phyloP scores from a whole-genome alignment of 2,329 filamentous ascomycete species.

The Pyrenochaeta sp. region DNA sequence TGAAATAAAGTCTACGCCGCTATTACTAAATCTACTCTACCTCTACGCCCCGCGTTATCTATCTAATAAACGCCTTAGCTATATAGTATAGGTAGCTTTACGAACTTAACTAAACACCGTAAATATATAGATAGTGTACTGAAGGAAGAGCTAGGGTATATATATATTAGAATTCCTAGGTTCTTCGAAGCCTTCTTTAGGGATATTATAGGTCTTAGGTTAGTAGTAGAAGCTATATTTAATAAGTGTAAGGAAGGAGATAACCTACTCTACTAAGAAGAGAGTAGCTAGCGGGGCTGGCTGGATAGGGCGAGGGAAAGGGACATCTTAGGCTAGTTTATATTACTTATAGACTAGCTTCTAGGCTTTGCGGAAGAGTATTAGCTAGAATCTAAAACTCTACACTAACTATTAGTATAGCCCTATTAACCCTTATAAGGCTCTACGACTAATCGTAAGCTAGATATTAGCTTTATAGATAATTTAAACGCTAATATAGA shows the following conservation, averaged over 20 bases:
- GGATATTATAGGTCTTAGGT: slow-evolving; percentile 17
- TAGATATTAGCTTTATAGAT: no score
- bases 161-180: slow-evolving; percentile 28
- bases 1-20: slow-evolving; percentile 44
- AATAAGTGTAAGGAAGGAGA: slow-evolving; percentile 29
- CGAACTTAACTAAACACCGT: slow-evolving; percentile 26
- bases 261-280: slow-evolving; percentile 26
- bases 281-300: slow-evolving; percentile 31
- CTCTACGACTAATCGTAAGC: no score
- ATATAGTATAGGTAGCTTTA: slow-evolving; percentile 27
- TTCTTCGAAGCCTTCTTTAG: slow-evolving; percentile 34
- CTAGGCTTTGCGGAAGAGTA: slow-evolving; percentile 22
- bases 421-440: no score
- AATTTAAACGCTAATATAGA: no score
- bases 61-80: slow-evolving; percentile 39
- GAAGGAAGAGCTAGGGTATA: slow-evolving; percentile 24
- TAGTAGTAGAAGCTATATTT: slow-evolving; percentile 23
- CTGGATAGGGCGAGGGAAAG: slow-evolving; percentile 27
- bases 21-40: slow-evolving; percentile 48
- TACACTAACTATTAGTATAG: no score
- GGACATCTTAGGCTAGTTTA: slow-evolving; percentile 32
- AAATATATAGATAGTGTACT: slow-evolving; percentile 28
- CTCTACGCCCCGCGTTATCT: slow-evolving; percentile 31
- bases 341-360: slow-evolving; percentile 20
- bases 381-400: no score